Percentiles rank a stretch among this genome's conserved stretches.
Evolutionary conservation across 208 protist species (phyloP).

Genomic region (Vickermania ingenoplastis): DNA sequence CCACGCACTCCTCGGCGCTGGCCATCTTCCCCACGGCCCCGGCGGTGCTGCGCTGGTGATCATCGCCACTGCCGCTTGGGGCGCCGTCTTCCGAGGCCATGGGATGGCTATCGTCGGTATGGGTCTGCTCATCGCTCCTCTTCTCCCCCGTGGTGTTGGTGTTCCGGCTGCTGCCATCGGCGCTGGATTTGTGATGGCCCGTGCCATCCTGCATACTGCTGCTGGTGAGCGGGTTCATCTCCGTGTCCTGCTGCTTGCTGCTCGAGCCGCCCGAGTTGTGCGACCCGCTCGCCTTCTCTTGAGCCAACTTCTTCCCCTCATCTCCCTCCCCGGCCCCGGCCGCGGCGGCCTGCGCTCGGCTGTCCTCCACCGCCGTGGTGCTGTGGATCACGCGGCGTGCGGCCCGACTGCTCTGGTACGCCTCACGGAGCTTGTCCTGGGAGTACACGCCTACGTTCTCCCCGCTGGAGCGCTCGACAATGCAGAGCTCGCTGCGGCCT

Average conservation of each 20-base stretch:
- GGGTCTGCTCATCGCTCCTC: no score
- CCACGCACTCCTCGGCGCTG: not conserved
- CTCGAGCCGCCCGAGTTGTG: no score
- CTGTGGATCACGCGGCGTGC: not conserved
- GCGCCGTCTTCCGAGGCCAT: not conserved
- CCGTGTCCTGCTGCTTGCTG: not conserved
- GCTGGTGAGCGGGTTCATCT: not conserved
- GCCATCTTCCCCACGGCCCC: not conserved
- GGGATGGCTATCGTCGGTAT: not conserved
- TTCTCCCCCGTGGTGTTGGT: not conserved
- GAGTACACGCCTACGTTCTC: not conserved
- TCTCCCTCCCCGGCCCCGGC: no score
- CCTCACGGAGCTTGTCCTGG: not conserved
- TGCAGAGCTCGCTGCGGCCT: not conserved
- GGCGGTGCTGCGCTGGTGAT: not conserved
- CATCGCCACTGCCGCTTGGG: not conserved
- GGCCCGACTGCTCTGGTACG: not conserved
- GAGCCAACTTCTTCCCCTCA: no score
- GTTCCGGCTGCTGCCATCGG: not conserved
- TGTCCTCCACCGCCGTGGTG: not conserved
- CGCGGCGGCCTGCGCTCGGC: no score
- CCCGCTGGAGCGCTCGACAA: not conserved
- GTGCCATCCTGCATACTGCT: not conserved
- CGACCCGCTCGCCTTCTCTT: no score
- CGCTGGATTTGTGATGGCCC: not conserved